Evolutionary conservation across 805 yeast species (phyloP).

Genomic region (Cyberlindnera mrakii): DNA sequence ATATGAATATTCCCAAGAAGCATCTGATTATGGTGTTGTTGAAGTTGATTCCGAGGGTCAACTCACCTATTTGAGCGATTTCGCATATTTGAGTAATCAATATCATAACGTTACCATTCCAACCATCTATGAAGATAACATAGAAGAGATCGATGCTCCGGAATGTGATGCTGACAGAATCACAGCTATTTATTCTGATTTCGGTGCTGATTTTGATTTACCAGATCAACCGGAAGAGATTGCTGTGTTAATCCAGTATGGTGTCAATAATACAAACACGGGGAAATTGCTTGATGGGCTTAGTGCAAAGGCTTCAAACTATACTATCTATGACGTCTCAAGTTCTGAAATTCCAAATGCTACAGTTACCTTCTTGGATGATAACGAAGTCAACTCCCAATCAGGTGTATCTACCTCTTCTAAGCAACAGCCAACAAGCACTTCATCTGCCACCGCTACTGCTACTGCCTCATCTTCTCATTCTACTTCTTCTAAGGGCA

Average conservation of each 20-base stretch:
- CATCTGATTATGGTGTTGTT: slow-evolving; percentile 73
- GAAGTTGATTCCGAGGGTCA: slow-evolving; percentile 39
- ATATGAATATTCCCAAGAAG: slow-evolving; percentile 83
- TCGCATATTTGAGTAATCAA: slow-evolving; percentile 40
- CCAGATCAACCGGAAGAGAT: slow-evolving; percentile 43
- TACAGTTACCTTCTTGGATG: slow-evolving; percentile 30
- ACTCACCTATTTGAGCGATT: slow-evolving; percentile 41
- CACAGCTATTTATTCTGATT: slow-evolving; percentile 30
- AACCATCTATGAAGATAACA: slow-evolving; percentile 30
- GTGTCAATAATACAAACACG: slow-evolving; percentile 38
- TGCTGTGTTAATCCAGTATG: slow-evolving; percentile 37
- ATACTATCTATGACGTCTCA: slow-evolving; percentile 31
- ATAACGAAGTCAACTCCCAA: slow-evolving; percentile 32
- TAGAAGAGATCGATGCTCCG: slow-evolving; percentile 25
- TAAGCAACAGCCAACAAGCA: slow-evolving; percentile 15
- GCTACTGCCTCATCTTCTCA: slow-evolving; percentile 6
- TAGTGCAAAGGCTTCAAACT: slow-evolving; percentile 31
- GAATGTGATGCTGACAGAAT: slow-evolving; percentile 37
- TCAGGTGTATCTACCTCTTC: slow-evolving; percentile 16
- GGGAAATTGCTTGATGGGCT: slow-evolving; percentile 39
- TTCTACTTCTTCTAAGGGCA: neutral
- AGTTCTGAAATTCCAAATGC: slow-evolving; percentile 30
- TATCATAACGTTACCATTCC: slow-evolving; percentile 32
- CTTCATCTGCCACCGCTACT: slow-evolving; percentile 15
- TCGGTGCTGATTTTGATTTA: slow-evolving; percentile 42